Base-by-base conservation (phyloP, 1,284 basidiomycete species). In the Stygiomarasmius scandens region DNA sequence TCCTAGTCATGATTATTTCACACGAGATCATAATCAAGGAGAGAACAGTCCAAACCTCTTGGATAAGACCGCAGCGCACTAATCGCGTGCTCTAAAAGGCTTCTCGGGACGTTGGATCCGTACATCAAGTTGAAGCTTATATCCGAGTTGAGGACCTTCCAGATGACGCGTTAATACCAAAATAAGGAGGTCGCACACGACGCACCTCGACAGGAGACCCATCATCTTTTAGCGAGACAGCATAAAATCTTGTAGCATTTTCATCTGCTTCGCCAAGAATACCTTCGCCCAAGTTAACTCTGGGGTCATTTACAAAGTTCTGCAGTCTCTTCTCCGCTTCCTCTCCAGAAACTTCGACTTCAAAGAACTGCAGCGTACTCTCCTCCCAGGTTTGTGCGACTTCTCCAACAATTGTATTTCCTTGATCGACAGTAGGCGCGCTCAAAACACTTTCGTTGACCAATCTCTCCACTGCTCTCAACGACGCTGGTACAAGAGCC, bases 401-500 rank as follows among this genome's bases (percentile, higher is more conserved):
- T 1, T 64, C 57, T 3, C 61, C 69, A 38, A 74, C 52, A 29
- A 12, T 12, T 12, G 12, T 41, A 9, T 19, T n/a, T 16, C 16
- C n/a, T 5, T 4, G 8, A 41, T 41, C 4, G 38, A 19, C 4
- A 41, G 5, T 19, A 19, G 27, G 65, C 34, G 71, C 68, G 41
- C 62, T 54, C 32, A 78, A 56, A 36, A 79, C 49, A 11, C 72
- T 72, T 2, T 73, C 70, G 14, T 62, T 48, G 5, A 75, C 64
- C 36, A 82, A 68, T 6, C 62, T 61, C 6, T 72, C 70, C 16
- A 78, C 76, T 8, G 80, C 79, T 19, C 79, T 68, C 12, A 82
- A 65, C 4, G 79, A 77, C 2, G 79, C 77, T 6, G 79, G 79
- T 3, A 81, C 76, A 20, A 82, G 69, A 1, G 79, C 80, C 27